Evolutionary conservation across 2,329 filamentous ascomycete genomes (phyloP).

Genomic region (Colletotrichum sp.): DNA sequence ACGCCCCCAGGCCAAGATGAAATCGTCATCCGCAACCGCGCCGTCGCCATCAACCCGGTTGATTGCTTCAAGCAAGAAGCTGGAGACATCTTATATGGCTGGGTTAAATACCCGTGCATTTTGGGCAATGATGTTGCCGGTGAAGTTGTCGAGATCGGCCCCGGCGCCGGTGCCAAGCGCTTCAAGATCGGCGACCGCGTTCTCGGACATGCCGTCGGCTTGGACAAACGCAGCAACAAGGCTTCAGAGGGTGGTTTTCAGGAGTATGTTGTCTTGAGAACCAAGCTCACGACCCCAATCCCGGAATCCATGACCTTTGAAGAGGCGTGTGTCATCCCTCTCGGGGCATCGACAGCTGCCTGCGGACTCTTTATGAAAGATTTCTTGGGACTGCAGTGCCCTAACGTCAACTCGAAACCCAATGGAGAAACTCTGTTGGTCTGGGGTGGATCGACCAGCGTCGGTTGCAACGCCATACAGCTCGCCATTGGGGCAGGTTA

Average conservation of each 20-base stretch:
- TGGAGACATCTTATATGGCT: constrained; percentile 22
- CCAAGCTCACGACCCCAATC: constrained; percentile 17
- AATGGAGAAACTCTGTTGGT: constrained; percentile 28
- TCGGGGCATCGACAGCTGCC: constrained; percentile 31
- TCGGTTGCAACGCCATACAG: constrained; percentile 52
- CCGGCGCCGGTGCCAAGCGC: constrained; percentile 8
- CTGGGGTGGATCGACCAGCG: constrained; percentile 56
- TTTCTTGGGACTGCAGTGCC: constrained; percentile 24
- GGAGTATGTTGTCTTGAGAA: constrained; percentile 22
- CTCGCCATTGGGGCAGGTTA: constrained; percentile 47
- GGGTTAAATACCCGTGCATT: constrained; percentile 32
- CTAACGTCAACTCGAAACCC: constrained; percentile 17
- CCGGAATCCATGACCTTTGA: constrained; percentile 28
- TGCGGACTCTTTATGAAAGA: constrained; percentile 27
- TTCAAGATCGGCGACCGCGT: constrained; percentile 33
- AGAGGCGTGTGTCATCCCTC: constrained; percentile 28
- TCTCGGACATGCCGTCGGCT: constrained; percentile 29
- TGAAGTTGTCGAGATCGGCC: constrained; percentile 30
- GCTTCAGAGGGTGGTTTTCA: constrained; percentile 29
- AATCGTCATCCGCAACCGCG: constrained; percentile 31
- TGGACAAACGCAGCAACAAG: constrained; percentile 35
- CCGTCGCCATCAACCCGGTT: constrained; percentile 36
- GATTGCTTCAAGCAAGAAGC: constrained; percentile 28
- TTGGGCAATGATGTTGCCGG: constrained; percentile 36
- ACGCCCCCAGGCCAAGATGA: constrained; percentile 21